These are phyloP conservation scores for Phytomonas sp. DNA, from an alignment of 208 protist genomes.

Conservation along the genomic window DNA sequence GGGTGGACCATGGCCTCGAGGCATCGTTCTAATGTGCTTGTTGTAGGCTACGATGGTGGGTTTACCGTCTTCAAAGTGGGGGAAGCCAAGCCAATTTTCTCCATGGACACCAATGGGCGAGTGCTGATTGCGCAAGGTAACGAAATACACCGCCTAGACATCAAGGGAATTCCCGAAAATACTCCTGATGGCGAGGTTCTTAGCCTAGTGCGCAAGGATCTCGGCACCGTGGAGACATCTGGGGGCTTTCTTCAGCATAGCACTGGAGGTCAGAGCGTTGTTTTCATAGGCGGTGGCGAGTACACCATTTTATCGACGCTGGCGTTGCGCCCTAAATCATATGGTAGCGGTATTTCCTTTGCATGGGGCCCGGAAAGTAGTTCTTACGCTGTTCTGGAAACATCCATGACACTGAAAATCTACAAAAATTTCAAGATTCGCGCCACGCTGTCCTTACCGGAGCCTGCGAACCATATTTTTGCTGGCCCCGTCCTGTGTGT, in stretches of 20 bases:
- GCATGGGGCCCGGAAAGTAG: slow-evolving; percentile 89
- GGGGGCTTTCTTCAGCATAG: slow-evolving; percentile 90
- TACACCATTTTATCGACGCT: slow-evolving; percentile 98
- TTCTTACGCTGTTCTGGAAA: slow-evolving; percentile 92
- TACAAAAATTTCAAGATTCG: slow-evolving; percentile 94
- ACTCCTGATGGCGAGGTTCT: slow-evolving; percentile 61
- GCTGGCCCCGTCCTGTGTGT: slow-evolving; percentile 89
- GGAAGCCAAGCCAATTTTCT: slow-evolving; percentile 92
- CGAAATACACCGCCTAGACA: slow-evolving; percentile 89
- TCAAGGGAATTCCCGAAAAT: slow-evolving; percentile 52
- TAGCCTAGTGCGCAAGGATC: slow-evolving; percentile 86
- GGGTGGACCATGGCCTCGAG: slow-evolving; percentile 89
- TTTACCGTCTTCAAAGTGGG: slow-evolving; percentile 85
- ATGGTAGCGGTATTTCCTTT: slow-evolving; percentile 95
- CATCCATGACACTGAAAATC: slow-evolving; percentile 83
- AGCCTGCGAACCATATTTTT: slow-evolving; percentile 68
- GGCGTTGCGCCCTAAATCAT: slow-evolving; percentile 93
- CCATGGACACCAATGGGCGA: slow-evolving; percentile 96
- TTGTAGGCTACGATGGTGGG: slow-evolving; percentile 92
- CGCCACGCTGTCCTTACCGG: slow-evolving; percentile 60
- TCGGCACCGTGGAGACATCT: slow-evolving; percentile 92
- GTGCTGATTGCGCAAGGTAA: slow-evolving; percentile 93
- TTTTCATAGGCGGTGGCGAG: slow-evolving; percentile 93
- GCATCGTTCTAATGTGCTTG: slow-evolving; percentile 72
- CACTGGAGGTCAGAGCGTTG: slow-evolving; percentile 92